Conservation (phyloP, 768 basidiomycete species). For the Leucocoprinus sp. region DNA sequence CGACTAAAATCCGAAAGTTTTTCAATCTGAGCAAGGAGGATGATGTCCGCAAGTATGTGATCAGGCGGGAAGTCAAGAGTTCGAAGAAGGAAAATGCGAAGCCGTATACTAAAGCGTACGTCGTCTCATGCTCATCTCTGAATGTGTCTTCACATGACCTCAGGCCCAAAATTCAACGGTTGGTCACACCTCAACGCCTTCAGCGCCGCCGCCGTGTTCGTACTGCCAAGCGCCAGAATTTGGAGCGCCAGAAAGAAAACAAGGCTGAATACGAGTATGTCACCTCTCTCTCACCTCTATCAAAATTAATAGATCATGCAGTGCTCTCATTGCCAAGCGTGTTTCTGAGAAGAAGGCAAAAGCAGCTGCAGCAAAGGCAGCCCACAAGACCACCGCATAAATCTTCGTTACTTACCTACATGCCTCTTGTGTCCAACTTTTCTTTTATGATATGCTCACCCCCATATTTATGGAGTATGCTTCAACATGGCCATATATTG, state of each 20-base stretch:
- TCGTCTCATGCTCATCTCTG: slow-evolving; percentile 19
- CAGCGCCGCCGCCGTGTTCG: slow-evolving; percentile 93
- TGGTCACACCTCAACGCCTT: slow-evolving; percentile 91
- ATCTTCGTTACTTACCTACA: not conserved
- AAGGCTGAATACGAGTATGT: slow-evolving; percentile 86
- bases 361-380: slow-evolving; percentile 79
- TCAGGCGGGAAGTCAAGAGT: slow-evolving; percentile 84
- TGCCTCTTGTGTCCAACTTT: no score
- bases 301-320: slow-evolving; percentile 16
- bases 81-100: slow-evolving; percentile 85
- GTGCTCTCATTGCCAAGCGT: slow-evolving; percentile 77
- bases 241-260: slow-evolving; percentile 92
- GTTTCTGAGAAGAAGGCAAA: slow-evolving; percentile 91
- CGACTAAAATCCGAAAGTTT: slow-evolving; percentile 94
- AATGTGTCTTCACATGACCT: not conserved
- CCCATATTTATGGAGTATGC: no score
- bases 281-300: slow-evolving; percentile 5
- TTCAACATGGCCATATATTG: no score
- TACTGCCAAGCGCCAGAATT: slow-evolving; percentile 79
- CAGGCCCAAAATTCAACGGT: slow-evolving; percentile 94
- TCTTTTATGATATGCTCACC: no score
- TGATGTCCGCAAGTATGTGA: slow-evolving; percentile 96
- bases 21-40: slow-evolving; percentile 98
- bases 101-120: slow-evolving; percentile 95
- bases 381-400: slow-evolving; percentile 38